Conservation (phyloP, 1,284 basidiomycete species). For the Ganoderma resinaceum region DNA sequence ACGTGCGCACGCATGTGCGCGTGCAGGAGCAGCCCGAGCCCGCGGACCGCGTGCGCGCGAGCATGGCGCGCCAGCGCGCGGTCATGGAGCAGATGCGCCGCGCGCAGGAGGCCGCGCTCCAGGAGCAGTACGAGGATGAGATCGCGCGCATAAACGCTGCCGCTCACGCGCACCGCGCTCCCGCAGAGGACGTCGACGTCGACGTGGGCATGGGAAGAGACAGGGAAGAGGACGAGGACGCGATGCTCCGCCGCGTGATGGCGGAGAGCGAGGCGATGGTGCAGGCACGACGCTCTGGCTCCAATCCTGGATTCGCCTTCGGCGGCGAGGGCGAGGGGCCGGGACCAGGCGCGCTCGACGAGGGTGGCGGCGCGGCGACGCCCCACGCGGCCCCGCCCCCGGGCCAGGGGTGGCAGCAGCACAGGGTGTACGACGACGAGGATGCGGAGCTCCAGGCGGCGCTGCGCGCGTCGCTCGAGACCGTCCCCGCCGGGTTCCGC, state of each 20-base stretch:
- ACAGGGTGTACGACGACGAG: slow-evolving; percentile 82
- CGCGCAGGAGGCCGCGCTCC: slow-evolving; percentile 73
- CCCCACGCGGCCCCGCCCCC: slow-evolving; percentile 18
- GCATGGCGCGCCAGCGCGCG: slow-evolving; percentile 67
- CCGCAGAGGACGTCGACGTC: too few relatives aligned
- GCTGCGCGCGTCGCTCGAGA: slow-evolving; percentile 81
- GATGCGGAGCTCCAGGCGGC: slow-evolving; percentile 88
- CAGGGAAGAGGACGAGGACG: slow-evolving; percentile 55
- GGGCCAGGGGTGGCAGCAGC: slow-evolving; percentile 32
- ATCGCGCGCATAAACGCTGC: slow-evolving; percentile 36
- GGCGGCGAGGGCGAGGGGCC: neutral
- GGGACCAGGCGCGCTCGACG: neutral
- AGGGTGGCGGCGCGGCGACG: neutral
- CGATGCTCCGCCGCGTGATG: slow-evolving; percentile 67
- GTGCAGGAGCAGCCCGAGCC: slow-evolving; percentile 10
- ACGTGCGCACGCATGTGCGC: neutral
- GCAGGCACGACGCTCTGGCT: slow-evolving; percentile 4
- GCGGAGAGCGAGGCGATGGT: slow-evolving; percentile 65
- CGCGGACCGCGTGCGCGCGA: slow-evolving; percentile 68
- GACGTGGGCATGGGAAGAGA: too few relatives aligned
- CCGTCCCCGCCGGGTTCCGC: slow-evolving; percentile 61
- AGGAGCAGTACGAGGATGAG: slow-evolving; percentile 62
- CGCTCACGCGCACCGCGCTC: slow-evolving; percentile 21
- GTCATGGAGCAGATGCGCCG: slow-evolving; percentile 71
- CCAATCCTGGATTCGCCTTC: neutral